A percentile compares a stretch with the other conserved stretches of the same genome.
Evolutionary conservation across 202 grass and related monocot genomes (phyloP).

Genomic region (Elaeis oleifera): DNA sequence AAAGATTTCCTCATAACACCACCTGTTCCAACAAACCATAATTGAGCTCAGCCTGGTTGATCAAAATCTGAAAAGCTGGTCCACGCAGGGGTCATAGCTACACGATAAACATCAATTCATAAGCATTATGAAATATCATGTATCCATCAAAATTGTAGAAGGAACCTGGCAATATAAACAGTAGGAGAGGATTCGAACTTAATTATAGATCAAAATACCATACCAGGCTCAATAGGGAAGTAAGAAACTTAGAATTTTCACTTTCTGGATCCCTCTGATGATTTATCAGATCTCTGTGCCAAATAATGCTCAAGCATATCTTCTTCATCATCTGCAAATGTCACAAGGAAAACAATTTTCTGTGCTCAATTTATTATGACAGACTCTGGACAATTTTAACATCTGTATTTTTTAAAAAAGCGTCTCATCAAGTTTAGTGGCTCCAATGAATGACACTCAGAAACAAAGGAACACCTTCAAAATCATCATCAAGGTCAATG

Average conservation of each 20-base stretch:
- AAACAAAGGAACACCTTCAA: slow-evolving; percentile 54
- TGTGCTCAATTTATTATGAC: slow-evolving; percentile 9
- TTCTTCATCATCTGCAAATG: slow-evolving; percentile 79
- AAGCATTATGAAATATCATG: too few relatives aligned
- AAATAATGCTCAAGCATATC: slow-evolving; percentile 99
- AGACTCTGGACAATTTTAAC: not conserved
- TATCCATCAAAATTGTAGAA: too few relatives aligned
- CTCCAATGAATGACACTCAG: not conserved
- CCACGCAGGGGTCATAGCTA: too few relatives aligned
- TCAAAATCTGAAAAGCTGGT: too few relatives aligned
- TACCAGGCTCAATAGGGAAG: not conserved
- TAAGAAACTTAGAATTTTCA: not conserved
- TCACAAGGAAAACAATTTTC: slow-evolving; percentile 9
- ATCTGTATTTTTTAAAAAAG: too few relatives aligned
- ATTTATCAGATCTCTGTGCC: slow-evolving; percentile 64
- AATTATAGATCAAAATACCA: not conserved
- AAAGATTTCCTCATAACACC: too few relatives aligned
- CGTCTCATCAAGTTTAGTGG: too few relatives aligned
- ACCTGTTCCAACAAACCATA: too few relatives aligned
- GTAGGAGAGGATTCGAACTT: too few relatives aligned
- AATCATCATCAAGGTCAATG: slow-evolving; percentile 86
- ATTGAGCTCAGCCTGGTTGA: too few relatives aligned
- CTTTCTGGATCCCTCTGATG: slow-evolving; percentile 34
- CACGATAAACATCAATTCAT: too few relatives aligned
- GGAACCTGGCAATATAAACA: too few relatives aligned